A percentile compares a stretch with the other conserved stretches of the same genome.
These are phyloP conservation scores for Balamuthia mandrillaris DNA, from an alignment of 208 protist species.

Conservation along the genomic window DNA sequence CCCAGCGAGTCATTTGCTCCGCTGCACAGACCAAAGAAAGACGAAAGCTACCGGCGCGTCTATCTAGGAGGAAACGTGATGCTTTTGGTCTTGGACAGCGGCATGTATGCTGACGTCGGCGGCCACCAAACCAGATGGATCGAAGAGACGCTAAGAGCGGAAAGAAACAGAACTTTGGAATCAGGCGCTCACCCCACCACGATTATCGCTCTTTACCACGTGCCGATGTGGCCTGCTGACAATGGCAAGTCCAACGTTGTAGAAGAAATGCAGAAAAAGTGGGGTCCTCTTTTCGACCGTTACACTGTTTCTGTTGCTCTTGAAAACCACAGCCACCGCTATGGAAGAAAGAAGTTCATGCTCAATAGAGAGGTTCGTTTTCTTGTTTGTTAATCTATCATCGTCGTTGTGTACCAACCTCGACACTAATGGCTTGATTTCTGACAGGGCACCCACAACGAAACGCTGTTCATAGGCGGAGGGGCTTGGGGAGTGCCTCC, in stretches of 20 bases:
- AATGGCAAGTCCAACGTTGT: neutral
- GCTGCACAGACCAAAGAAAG: neutral
- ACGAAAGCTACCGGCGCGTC: slow-evolving; percentile 6
- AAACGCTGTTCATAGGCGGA: slow-evolving; percentile 11
- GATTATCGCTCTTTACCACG: slow-evolving; percentile 29
- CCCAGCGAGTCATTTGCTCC: neutral
- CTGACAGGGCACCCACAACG: neutral
- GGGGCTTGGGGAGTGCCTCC: slow-evolving; percentile 7
- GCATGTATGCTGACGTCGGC: neutral
- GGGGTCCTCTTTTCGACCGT: slow-evolving; percentile 20
- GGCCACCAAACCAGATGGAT: neutral
- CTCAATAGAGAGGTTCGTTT: neutral
- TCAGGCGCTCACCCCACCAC: neutral
- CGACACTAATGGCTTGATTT: neutral
- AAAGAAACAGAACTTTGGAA: neutral
- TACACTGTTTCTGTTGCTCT: slow-evolving; percentile 15
- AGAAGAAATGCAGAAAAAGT: slow-evolving; percentile 17
- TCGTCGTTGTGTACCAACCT: neutral
- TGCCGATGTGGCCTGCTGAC: slow-evolving; percentile 16
- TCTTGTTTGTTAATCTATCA: neutral
- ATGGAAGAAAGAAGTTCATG: neutral
- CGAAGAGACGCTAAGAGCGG: neutral
- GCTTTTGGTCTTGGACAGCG: slow-evolving; percentile 16
- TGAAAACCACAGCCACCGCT: slow-evolving; percentile 24
- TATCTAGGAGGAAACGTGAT: slow-evolving; percentile 4